Evolutionary conservation across 78 protist species (phyloP).

Genomic region (Guillardia theta): DNA sequence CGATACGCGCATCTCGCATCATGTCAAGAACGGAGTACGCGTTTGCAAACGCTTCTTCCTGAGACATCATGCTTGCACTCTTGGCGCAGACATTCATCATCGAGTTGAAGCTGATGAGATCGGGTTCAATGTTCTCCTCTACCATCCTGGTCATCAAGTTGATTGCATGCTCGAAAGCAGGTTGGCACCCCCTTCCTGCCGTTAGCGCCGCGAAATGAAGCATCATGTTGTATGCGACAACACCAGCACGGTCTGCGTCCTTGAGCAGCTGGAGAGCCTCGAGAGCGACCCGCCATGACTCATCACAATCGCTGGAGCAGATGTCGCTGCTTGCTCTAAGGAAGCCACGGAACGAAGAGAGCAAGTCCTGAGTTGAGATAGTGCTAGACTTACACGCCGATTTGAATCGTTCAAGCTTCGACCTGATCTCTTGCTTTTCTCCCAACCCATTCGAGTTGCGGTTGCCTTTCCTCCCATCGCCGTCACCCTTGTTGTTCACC

Average conservation of each 20-base stretch:
- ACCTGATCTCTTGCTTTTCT: neutral
- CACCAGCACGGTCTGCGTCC: neutral
- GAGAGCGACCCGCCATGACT: neutral
- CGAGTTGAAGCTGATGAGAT: neutral
- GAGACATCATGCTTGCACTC: neutral
- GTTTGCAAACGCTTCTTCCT: neutral
- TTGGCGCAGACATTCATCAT: slow-evolving; percentile 20
- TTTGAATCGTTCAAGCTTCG: neutral
- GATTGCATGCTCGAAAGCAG: neutral
- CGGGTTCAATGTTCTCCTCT: neutral
- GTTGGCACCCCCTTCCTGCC: neutral
- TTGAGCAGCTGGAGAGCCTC: neutral
- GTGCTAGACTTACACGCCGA: neutral
- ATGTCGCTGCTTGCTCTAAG: neutral
- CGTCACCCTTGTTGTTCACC: no score
- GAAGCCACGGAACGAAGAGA: neutral
- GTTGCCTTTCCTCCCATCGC: no score
- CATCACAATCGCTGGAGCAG: neutral
- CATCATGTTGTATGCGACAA: neutral
- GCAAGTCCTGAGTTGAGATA: neutral
- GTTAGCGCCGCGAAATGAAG: neutral
- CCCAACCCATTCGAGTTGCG: neutral
- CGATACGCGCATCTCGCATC: neutral
- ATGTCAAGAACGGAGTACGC: neutral
- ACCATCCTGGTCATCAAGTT: neutral